Percentiles rank a stretch among this genome's conserved stretches.
phyloP scores from a whole-genome alignment of 108 stramenopile genomes.

The Cyclostephanos tholiformis region DNA sequence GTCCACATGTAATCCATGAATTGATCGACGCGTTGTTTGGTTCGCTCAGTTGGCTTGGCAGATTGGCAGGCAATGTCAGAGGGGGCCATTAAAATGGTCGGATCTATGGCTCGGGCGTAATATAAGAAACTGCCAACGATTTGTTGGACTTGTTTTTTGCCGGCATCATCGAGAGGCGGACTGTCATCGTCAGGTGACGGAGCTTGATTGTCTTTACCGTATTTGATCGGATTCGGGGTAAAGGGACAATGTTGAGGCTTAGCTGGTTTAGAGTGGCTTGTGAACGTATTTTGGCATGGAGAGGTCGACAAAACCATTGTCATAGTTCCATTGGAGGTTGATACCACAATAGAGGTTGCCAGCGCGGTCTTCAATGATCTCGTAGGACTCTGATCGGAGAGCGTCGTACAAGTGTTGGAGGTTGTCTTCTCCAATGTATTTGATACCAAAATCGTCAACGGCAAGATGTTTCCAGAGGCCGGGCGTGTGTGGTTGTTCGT shows the following conservation, averaged over 20 bases:
- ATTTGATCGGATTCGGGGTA: constrained; percentile 12
- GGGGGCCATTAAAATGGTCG: constrained; percentile 34
- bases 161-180: constrained; percentile 9
- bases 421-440: too few relatives aligned
- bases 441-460: constrained; percentile 60
- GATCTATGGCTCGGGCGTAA: constrained; percentile 48
- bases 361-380: constrained; percentile 22
- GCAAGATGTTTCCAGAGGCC: constrained; percentile 10
- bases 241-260: constrained; percentile 44
- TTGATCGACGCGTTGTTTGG: constrained; percentile 4
- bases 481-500: too few relatives aligned
- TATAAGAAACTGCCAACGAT: constrained; percentile 44
- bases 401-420: constrained; percentile 35
- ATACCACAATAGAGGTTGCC: constrained; percentile 36
- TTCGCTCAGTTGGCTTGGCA: constrained; percentile 11
- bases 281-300: constrained; percentile 58
- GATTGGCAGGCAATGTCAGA: constrained; percentile 19
- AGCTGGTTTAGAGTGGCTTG: constrained; percentile 41
- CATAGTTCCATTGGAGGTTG: too few relatives aligned
- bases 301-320: constrained; percentile 20
- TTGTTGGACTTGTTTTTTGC: constrained; percentile 40
- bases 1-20: constrained; percentile 51
- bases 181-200: constrained; percentile 10
- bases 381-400: constrained; percentile 18
- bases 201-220: constrained; percentile 41